Conservation (phyloP, 495 filamentous ascomycete genomes). For the Talaromyces stipitatus region DNA sequence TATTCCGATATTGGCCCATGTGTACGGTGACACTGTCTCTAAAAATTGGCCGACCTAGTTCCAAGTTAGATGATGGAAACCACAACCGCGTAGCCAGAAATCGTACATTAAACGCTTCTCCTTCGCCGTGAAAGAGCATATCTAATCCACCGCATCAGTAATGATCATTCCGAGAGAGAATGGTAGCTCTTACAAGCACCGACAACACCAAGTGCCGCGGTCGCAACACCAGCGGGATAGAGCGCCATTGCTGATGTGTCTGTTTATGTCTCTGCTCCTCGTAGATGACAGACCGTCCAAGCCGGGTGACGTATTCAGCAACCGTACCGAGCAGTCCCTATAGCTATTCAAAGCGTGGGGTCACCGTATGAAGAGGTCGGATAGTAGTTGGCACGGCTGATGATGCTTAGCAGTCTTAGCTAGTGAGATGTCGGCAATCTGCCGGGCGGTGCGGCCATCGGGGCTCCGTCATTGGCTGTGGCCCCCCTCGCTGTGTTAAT, state of each 20-base stretch:
- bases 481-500: background rate
- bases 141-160: conserved; percentile 52
- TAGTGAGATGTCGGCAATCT: background rate
- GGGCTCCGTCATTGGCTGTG: background rate
- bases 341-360: background rate
- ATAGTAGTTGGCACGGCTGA: conserved; percentile 13
- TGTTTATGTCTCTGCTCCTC: background rate
- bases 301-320: background rate
- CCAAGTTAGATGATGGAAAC: background rate
- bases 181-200: conserved; percentile 67
- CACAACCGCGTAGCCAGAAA: background rate
- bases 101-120: conserved; percentile 92
- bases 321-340: background rate
- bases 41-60: conserved; percentile 84
- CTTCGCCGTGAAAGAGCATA: conserved; percentile 94
- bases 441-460: conserved; percentile 1
- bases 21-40: conserved; percentile 87
- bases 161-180: conserved; percentile 7
- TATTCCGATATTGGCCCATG: conserved; percentile 87
- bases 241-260: conserved; percentile 40
- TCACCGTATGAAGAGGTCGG: background rate
- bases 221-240: conserved; percentile 65
- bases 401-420: conserved; percentile 9
- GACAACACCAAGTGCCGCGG: conserved; percentile 67
- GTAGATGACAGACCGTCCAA: background rate